Evolutionary conservation across 2,329 filamentous ascomycete genomes (phyloP), one percentile per base, ranked within the genome.

Genomic region (Herpotrichia juniperi): DNA sequence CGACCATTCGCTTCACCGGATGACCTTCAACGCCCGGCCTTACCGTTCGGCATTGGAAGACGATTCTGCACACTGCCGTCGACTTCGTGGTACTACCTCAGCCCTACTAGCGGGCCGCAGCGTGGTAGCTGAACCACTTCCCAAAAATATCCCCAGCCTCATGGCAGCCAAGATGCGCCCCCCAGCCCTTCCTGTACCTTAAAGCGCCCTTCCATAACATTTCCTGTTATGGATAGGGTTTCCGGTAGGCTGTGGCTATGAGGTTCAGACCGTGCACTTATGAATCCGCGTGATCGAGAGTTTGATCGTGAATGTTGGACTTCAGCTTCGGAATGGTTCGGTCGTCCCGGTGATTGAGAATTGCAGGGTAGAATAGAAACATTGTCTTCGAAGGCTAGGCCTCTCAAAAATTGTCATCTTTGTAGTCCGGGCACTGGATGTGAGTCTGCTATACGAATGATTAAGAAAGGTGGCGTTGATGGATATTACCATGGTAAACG

Each of bases 111-210:
- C 30, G 26, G 46, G 34, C 26, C 28, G 34, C 34, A 37, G 19
- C 34, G 34, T 22, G 7, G 19, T n/a, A 46, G 48, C 48, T 50
- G 48, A 50, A 50, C 19, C 16, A 14, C 16, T 6, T 16, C 7
- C 22, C 47, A 26, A 28, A 50, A 50, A 39, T 40, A 50, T 37
- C 24, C 25, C 35, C 32, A 26, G 48, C 48, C 42, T 50, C 42
- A 14, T 24, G 30, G 31, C 9, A 34, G 12, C 9, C 16, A 7
- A 8, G n/a, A 31, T 44, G 16, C 17, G 17, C 25, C 25, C 22
- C 19, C 16, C 26, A 32, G 11, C 7, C 16, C 28, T n/a, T 16
- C 9, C 17, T 22, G 45, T 42, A 28, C 30, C 30, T 45, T 6
- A 21, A 19, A 43, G 35, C 37, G 30, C 17, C 14, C n/a, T 35